Conservation (phyloP, 305 asterid genomes). For the Solanum hybrid region DNA sequence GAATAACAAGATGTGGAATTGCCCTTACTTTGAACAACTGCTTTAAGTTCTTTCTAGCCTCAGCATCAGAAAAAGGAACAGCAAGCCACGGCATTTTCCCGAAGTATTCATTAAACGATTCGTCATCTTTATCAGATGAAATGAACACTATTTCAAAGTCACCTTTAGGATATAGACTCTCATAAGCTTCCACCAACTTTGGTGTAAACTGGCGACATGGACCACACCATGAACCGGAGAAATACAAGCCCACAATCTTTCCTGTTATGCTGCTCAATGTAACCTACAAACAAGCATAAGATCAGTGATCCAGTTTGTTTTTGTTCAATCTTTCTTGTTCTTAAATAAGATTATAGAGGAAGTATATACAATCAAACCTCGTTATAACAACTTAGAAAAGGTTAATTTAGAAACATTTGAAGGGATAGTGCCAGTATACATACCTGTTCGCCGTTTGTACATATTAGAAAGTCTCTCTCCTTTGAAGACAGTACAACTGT, state of each 20-base stretch:
- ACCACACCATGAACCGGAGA: constrained; percentile 19
- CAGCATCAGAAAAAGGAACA: constrained; percentile 18
- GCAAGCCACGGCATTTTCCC: constrained; percentile 28
- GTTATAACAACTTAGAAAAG: not conserved
- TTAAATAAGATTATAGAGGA: not conserved
- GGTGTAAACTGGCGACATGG: constrained; percentile 22
- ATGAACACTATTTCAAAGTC: constrained; percentile 22
- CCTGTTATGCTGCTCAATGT: constrained; percentile 4
- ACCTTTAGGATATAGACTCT: not conserved
- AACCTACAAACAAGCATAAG: constrained; percentile 11
- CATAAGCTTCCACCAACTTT: constrained; percentile 9
- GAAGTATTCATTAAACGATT: constrained; percentile 13
- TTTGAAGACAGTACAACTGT: constrained; percentile 16
- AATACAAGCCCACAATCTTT: constrained; percentile 18
- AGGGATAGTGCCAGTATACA: not conserved
- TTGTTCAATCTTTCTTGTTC: not conserved
- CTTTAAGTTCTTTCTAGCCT: constrained; percentile 10
- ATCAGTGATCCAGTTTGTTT: not conserved
- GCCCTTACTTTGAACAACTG: constrained; percentile 13
- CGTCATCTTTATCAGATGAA: constrained; percentile 21
- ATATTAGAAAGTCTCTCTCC: constrained; percentile 16
- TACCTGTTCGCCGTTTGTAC: constrained; percentile 12
- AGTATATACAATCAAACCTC: not conserved
- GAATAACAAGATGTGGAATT: constrained; percentile 17
- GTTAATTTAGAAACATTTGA: not conserved